Percentiles rank a stretch among this genome's conserved stretches.
phyloP scores from a whole-genome alignment of 2,329 filamentous ascomycete species.

The Venturia aucupariae region DNA sequence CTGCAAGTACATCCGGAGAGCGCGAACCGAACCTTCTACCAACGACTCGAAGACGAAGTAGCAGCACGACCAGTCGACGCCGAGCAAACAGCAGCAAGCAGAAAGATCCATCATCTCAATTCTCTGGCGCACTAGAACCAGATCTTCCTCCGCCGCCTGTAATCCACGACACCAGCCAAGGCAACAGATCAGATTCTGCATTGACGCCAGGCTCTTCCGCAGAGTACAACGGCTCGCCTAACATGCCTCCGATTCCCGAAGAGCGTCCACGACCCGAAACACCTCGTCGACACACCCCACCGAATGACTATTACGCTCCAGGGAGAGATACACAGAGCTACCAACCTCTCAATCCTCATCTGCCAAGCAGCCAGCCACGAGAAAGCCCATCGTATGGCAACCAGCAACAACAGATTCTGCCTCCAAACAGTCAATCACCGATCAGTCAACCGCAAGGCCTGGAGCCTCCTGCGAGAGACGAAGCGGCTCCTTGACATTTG shows the following conservation, averaged over 20 bases:
- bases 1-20: neutral
- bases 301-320: neutral
- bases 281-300: neutral
- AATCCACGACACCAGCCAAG: neutral
- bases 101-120: neutral
- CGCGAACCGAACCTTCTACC: neutral
- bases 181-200: slow-evolving; percentile 7
- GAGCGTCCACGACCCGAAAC: slow-evolving; percentile 2
- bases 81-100: slow-evolving; percentile 8
- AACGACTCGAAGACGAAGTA: slow-evolving; percentile 7
- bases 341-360: neutral
- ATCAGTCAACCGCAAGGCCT: neutral
- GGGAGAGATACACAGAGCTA: neutral
- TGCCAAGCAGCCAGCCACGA: neutral
- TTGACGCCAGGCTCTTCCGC: slow-evolving; percentile 10
- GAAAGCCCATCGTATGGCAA: neutral
- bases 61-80: slow-evolving; percentile 6
- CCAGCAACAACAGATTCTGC: neutral
- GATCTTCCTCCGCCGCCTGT: neutral
- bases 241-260: slow-evolving; percentile 2
- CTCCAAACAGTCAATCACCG: neutral
- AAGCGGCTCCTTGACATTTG: neutral
- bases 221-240: slow-evolving; percentile 12
- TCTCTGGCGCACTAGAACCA: neutral
- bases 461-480: neutral